phyloP scores from a whole-genome alignment of 2,329 filamentous ascomycete genomes.

The Periconia sp. region DNA sequence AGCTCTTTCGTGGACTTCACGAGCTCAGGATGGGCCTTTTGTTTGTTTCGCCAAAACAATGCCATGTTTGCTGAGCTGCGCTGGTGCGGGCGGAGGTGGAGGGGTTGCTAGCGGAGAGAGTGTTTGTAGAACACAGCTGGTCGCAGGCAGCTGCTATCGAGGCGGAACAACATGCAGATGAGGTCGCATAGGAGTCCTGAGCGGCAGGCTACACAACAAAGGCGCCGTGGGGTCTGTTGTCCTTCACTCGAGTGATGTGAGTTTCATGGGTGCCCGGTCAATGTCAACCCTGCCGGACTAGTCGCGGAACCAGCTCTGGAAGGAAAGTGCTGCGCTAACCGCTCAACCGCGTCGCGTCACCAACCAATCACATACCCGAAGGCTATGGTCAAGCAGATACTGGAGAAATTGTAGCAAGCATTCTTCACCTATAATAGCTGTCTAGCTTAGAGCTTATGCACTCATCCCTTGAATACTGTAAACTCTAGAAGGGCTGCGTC shows the following conservation, averaged over 20 bases:
- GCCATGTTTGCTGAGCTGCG: slow-evolving; percentile 60
- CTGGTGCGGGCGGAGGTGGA: slow-evolving; percentile 22
- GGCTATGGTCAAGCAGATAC: no score
- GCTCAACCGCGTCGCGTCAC: not conserved
- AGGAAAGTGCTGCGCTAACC: not conserved
- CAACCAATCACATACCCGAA: not conserved
- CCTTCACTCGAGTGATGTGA: slow-evolving; percentile 26
- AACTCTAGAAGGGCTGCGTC: no score
- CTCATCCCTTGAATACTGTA: no score
- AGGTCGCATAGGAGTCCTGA: not conserved
- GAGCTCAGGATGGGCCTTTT: slow-evolving; percentile 68
- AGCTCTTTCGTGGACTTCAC: slow-evolving; percentile 68
- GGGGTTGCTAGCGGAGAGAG: slow-evolving; percentile 19
- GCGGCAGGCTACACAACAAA: slow-evolving; percentile 4
- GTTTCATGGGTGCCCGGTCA: slow-evolving; percentile 12
- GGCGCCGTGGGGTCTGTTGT: slow-evolving; percentile 33
- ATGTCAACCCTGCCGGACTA: not conserved
- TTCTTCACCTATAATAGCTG: no score
- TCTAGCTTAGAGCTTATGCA: no score
- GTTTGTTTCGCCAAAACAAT: slow-evolving; percentile 70
- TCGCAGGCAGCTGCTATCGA: slow-evolving; percentile 40
- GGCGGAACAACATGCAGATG: slow-evolving; percentile 36
- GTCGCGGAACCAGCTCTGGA: not conserved
- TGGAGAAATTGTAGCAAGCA: no score
- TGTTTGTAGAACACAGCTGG: slow-evolving; percentile 28